These are phyloP conservation scores for Bipolaris cookei DNA, from an alignment of 2,329 filamentous ascomycete genomes.

Conservation along the genomic window DNA sequence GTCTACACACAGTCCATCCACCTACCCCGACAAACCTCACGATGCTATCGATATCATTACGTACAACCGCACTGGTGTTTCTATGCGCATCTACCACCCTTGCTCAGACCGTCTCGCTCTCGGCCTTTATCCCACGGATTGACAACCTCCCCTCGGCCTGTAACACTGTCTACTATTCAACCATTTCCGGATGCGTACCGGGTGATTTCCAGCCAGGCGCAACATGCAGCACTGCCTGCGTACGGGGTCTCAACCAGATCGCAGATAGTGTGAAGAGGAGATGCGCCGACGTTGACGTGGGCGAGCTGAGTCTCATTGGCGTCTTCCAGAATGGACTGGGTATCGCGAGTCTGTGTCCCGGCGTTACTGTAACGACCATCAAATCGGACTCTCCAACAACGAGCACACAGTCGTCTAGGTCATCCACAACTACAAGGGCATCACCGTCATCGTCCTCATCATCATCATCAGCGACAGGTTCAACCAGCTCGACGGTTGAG, in stretches of 20 bases:
- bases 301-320: constrained; percentile 51
- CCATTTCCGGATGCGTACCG: constrained; percentile 50
- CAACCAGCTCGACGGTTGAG: constrained; percentile 2
- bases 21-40: constrained; percentile 22
- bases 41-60: constrained; percentile 31
- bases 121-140: constrained; percentile 54
- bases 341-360: constrained; percentile 49
- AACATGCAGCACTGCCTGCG: constrained; percentile 47
- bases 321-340: constrained; percentile 52
- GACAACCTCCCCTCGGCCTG: constrained; percentile 50
- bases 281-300: constrained; percentile 46
- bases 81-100: constrained; percentile 27
- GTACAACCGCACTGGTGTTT: constrained; percentile 30
- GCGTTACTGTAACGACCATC: constrained; percentile 33
- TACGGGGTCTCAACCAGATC: constrained; percentile 50
- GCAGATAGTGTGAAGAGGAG: constrained; percentile 38
- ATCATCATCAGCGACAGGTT: background rate
- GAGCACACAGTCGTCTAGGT: constrained; percentile 11
- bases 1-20: constrained; percentile 9
- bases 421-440: constrained; percentile 19
- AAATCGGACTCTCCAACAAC: constrained; percentile 12
- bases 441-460: background rate
- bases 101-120: constrained; percentile 49
- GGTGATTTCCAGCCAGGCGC: constrained; percentile 48
- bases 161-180: constrained; percentile 49